phyloP scores from a whole-genome alignment of 495 filamentous ascomycete species.

The Lineolata rhizophorae region DNA sequence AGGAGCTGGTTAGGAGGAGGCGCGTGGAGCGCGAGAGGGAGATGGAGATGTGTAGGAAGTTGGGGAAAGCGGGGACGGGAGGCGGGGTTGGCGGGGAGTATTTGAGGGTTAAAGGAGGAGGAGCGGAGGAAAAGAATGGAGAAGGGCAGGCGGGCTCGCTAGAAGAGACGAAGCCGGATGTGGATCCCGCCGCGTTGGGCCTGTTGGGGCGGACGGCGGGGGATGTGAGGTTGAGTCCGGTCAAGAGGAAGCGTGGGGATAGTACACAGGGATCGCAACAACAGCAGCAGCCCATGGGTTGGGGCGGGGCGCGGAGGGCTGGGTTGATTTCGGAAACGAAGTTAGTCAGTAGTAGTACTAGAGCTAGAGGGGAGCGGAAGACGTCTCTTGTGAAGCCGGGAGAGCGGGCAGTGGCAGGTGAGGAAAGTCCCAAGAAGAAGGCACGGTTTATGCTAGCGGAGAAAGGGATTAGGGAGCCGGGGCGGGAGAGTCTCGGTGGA shows the following conservation, averaged over 20 bases:
- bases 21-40: conserved; percentile 58
- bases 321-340: conserved; percentile 9
- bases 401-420: conserved; percentile 4
- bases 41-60: conserved; percentile 50
- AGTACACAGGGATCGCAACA: too few relatives aligned
- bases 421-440: conserved; percentile 15
- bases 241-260: conserved; percentile 29
- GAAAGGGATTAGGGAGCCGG: conserved; percentile 21
- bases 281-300: conserved; percentile 17
- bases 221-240: conserved; percentile 45
- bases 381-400: too few relatives aligned
- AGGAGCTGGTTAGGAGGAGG: conserved; percentile 44
- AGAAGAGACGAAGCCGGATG: conserved; percentile 2
- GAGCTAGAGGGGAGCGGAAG: too few relatives aligned
- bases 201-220: conserved; percentile 31
- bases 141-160: conserved; percentile 4
- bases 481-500: conserved; percentile 16
- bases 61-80: conserved; percentile 30
- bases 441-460: conserved; percentile 17
- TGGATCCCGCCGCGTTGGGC: conserved; percentile 30
- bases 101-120: conserved; percentile 20
- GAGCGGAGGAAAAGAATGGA: background rate
- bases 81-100: conserved; percentile 58
- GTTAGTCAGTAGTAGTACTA: conserved; percentile 5
- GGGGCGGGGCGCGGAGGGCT: conserved; percentile 17